Evolutionary conservation across 78 protist genomes (phyloP).

Genomic region (Andalucia godoyi): DNA sequence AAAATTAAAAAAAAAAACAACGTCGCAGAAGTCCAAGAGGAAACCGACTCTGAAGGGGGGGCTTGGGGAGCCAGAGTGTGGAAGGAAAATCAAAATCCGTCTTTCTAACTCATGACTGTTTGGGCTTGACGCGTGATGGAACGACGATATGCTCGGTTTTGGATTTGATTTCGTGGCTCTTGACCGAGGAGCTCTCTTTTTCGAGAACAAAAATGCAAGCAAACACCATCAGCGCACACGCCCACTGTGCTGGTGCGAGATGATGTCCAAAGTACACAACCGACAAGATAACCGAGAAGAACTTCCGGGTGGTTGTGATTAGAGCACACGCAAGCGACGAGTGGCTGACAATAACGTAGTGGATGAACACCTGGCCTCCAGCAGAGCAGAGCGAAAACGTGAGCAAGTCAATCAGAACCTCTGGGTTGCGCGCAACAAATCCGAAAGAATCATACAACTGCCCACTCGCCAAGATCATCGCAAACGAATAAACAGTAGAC

Average conservation of each 20-base stretch:
- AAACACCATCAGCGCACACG: background rate
- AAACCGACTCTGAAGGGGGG: no score
- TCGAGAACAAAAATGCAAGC: background rate
- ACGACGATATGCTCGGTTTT: no score
- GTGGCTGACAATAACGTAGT: slow-evolving; percentile 2
- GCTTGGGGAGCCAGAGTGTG: no score
- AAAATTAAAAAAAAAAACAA: no score
- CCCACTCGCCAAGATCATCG: background rate
- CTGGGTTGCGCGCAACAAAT: background rate
- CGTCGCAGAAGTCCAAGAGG: no score
- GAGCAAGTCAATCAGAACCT: background rate
- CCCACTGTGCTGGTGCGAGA: slow-evolving; percentile 3
- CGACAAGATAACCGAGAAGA: slow-evolving; percentile 25
- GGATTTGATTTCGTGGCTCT: no score
- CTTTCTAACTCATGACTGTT: no score
- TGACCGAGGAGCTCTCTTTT: no score
- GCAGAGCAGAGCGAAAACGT: background rate
- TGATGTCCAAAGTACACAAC: slow-evolving; percentile 12
- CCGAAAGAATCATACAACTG: background rate
- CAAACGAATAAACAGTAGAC: background rate
- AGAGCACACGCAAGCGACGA: background rate
- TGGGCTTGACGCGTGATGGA: no score
- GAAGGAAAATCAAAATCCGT: no score
- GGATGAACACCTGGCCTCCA: slow-evolving; percentile 37
- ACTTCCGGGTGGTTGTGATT: slow-evolving; percentile 32